These are phyloP conservation scores for Exidia glandulosa DNA, from an alignment of 768 basidiomycete genomes.

Conservation along the genomic window DNA sequence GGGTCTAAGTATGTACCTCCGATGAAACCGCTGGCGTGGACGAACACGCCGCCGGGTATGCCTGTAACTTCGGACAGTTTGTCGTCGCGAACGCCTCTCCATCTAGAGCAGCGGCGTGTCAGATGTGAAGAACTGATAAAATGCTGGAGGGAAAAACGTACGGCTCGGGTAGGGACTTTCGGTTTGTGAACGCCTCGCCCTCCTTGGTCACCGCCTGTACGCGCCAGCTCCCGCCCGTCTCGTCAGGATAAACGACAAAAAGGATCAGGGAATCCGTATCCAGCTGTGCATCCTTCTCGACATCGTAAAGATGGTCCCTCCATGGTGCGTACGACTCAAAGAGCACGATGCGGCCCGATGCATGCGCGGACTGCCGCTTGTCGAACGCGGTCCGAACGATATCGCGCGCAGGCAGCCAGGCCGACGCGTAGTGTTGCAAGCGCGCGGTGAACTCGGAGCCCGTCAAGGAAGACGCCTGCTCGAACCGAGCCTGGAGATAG, in stretches of 20 bases:
- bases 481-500: constrained; percentile 52
- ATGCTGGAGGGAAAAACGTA: constrained; percentile 10
- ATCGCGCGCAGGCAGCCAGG: constrained; percentile 88
- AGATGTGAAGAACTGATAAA: background rate
- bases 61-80: constrained; percentile 61
- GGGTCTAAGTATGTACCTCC: constrained; percentile 56
- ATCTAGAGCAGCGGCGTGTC: constrained; percentile 22
- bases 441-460: constrained; percentile 77
- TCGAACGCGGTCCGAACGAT: constrained; percentile 54
- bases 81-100: constrained; percentile 88
- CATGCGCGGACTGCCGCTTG: constrained; percentile 48
- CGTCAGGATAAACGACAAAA: constrained; percentile 88
- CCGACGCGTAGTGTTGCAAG: constrained; percentile 71
- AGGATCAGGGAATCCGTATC: constrained; percentile 44
- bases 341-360: constrained; percentile 65
- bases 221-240: constrained; percentile 66
- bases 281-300: constrained; percentile 52
- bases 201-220: constrained; percentile 82
- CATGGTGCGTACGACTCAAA: constrained; percentile 76
- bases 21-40: constrained; percentile 94
- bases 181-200: constrained; percentile 77
- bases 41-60: constrained; percentile 77
- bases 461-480: constrained; percentile 66
- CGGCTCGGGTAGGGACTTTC: constrained; percentile 83
- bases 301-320: constrained; percentile 92